These are phyloP conservation scores for Saccharomycopsis sp. DNA, from an alignment of 805 yeast genomes.

Conservation along the genomic window DNA sequence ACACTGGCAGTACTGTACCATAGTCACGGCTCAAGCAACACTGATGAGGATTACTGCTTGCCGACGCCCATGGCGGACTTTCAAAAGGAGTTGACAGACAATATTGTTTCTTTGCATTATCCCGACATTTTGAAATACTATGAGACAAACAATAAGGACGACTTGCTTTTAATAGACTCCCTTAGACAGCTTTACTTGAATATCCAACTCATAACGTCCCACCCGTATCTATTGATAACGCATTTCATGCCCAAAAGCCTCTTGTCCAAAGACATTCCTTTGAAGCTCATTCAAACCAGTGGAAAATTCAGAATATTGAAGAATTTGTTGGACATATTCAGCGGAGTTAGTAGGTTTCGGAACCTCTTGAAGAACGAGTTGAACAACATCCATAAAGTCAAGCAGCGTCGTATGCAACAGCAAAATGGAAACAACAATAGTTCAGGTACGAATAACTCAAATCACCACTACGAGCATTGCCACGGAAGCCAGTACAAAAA, in stretches of 20 bases:
- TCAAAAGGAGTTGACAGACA: constrained; percentile 85
- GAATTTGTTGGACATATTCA: constrained; percentile 48
- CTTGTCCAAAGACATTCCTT: constrained; percentile 63
- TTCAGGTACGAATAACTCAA: constrained; percentile 6
- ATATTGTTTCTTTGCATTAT: constrained; percentile 85
- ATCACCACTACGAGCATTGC: constrained; percentile 21
- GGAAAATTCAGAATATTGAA: constrained; percentile 75
- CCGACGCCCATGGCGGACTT: constrained; percentile 82
- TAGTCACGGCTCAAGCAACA: constrained; percentile 19
- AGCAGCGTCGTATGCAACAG: not conserved
- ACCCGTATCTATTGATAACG: constrained; percentile 78
- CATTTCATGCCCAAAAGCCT: constrained; percentile 82
- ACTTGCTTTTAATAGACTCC: constrained; percentile 62
- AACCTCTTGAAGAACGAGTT: constrained; percentile 10
- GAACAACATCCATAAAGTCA: not conserved
- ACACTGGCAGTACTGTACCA: not conserved
- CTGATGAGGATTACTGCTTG: constrained; percentile 58
- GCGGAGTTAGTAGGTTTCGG: constrained; percentile 33
- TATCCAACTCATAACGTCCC: constrained; percentile 75
- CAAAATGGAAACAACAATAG: not conserved
- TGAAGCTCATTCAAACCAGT: constrained; percentile 64
- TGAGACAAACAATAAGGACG: constrained; percentile 45
- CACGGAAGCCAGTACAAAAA: constrained; percentile 15
- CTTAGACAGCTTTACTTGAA: constrained; percentile 69
- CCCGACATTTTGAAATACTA: constrained; percentile 84